Percentiles rank a stretch among this genome's conserved stretches.
These are phyloP conservation scores for Phascolomyces articulosus DNA, from an alignment of 371 early-diverging fungal species.

Conservation along the genomic window DNA sequence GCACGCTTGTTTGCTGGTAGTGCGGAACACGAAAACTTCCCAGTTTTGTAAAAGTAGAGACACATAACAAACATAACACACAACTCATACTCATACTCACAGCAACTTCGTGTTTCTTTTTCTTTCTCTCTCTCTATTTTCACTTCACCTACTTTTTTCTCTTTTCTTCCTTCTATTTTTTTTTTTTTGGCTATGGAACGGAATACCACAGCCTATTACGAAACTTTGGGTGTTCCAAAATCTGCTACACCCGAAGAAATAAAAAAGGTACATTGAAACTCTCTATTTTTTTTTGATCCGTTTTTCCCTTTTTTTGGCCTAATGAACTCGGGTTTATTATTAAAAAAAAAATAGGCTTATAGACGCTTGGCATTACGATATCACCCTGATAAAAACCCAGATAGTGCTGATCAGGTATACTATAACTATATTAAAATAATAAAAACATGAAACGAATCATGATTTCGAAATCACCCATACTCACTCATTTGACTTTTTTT, in stretches of 20 bases:
- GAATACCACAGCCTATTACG: conserved; percentile 55
- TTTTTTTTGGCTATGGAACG: conserved; percentile 35
- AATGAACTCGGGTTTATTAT: no score
- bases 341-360: conserved; percentile 41
- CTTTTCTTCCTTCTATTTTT: conserved; percentile 1
- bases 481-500: no score
- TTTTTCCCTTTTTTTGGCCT: neutral
- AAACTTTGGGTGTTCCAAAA: conserved; percentile 61
- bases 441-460: no score
- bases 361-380: conserved; percentile 70
- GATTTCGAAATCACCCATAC: no score
- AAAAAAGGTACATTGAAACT: conserved; percentile 44
- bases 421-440: neutral
- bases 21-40: conserved; percentile 1
- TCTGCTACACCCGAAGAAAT: conserved; percentile 67
- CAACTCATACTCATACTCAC: no score
- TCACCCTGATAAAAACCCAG: conserved; percentile 80
- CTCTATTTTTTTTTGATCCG: neutral
- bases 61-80: no score
- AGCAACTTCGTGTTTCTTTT: conserved; percentile 1
- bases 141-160: neutral
- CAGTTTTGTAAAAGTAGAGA: neutral
- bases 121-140: neutral
- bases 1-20: no score
- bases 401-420: conserved; percentile 53